Base-by-base conservation (phyloP, 345 rosid species). In the Arabis alpina region DNA sequence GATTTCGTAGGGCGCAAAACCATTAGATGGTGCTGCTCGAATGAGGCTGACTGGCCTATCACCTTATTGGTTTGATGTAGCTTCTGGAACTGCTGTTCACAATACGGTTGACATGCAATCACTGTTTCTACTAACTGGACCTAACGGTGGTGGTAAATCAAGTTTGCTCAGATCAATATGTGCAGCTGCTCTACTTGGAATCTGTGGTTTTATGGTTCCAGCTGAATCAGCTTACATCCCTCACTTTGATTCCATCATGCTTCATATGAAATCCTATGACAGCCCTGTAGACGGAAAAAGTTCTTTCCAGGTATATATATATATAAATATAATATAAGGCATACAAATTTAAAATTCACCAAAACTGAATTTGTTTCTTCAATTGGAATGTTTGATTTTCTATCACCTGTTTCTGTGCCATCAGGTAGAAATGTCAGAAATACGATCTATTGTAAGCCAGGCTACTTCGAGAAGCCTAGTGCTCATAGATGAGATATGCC, bases 91-190 rank as follows among this genome's bases (percentile, higher is more conserved):
- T 78, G 93, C 96, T 71, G 93, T 94, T 39, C 81, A 66, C 25
- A 94, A 91, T 72, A 84, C 91, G 7, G 89, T 94, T 23, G 91
- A 86, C 68, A 94, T 94, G 99, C 84, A 78, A 68, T 88, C 92
- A 24, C 70, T 94, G 59, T 82, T 87, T 83, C 87, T 94, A 61
- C 74, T 94, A 74, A 94, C 99, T 19, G 99, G 99, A 65, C 97
- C 99, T 64, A 94, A 94, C 39, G 97, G 99, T 50, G 97, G 99
- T 76, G 99, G 99, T 64, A 94, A 94, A 91, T 94, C 99, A 34
- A 94, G 96, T 80, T 82, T 94, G 79, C 96, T 94, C 72, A 88
- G 97, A 73, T 91, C 99, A 11, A 87, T 89, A 41, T 89, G 99
- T 53, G 96, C 99, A 2, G 90, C 92, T 72, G 81, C 96, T 45